These are phyloP conservation scores for Babesia ovis DNA, from an alignment of 169 alveolate genomes.

Conservation along the genomic window DNA sequence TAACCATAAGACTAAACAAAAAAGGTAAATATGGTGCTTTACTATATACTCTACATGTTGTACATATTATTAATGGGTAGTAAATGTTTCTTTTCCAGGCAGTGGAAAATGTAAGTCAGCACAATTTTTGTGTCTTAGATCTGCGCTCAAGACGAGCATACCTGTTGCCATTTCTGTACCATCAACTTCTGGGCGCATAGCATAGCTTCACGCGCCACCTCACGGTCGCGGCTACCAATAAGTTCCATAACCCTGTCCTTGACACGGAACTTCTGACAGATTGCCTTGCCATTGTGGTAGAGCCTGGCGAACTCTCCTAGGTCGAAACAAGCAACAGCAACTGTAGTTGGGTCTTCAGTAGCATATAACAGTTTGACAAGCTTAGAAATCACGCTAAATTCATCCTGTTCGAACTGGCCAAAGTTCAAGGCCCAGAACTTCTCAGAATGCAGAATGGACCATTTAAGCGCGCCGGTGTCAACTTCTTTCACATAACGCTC, in stretches of 20 bases:
- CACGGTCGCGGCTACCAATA: slow-evolving; percentile 83
- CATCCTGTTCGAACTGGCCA: slow-evolving; percentile 80
- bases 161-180: slow-evolving; percentile 84
- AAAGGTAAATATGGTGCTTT: too few relatives aligned
- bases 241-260: slow-evolving; percentile 83
- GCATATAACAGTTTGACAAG: slow-evolving; percentile 77
- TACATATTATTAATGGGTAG: too few relatives aligned
- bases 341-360: slow-evolving; percentile 77
- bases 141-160: slow-evolving; percentile 19
- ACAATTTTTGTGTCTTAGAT: too few relatives aligned
- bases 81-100: too few relatives aligned
- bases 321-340: slow-evolving; percentile 88
- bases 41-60: too few relatives aligned
- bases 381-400: slow-evolving; percentile 78
- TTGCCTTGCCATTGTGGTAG: slow-evolving; percentile 85
- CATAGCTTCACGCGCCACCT: slow-evolving; percentile 84
- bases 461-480: slow-evolving; percentile 75
- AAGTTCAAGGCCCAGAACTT: slow-evolving; percentile 82
- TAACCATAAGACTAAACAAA: too few relatives aligned
- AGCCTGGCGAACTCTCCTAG: slow-evolving; percentile 88
- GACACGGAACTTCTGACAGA: slow-evolving; percentile 81
- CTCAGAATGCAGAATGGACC: slow-evolving; percentile 85
- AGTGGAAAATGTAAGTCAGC: too few relatives aligned
- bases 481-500: slow-evolving; percentile 81
- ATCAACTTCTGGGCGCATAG: slow-evolving; percentile 87